These are phyloP conservation scores for Penicillium fuscoglaucum DNA, from an alignment of 2,329 filamentous ascomycete genomes.

Conservation along the genomic window DNA sequence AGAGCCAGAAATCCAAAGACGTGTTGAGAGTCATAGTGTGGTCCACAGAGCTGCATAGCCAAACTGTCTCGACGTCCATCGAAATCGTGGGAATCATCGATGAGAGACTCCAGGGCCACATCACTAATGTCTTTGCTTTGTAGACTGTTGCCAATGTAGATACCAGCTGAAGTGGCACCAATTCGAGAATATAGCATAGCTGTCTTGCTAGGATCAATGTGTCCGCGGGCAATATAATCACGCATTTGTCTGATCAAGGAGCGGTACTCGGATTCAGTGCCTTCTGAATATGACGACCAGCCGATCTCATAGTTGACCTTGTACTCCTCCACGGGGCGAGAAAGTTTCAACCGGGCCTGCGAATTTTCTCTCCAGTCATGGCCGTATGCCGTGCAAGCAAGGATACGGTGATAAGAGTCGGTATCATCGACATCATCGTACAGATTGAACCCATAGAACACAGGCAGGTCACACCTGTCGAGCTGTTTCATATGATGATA, in stretches of 20 bases:
- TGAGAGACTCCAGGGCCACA: slow-evolving; percentile 32
- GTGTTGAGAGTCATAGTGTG: slow-evolving; percentile 32
- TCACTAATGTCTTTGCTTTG: neutral
- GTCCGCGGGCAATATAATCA: slow-evolving; percentile 29
- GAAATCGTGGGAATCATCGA: slow-evolving; percentile 26
- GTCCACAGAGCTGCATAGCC: slow-evolving; percentile 42
- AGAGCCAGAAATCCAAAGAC: slow-evolving; percentile 37
- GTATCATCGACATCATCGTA: slow-evolving; percentile 37
- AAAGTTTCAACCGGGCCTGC: accelerated
- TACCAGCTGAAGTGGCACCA: neutral
- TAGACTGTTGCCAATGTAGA: neutral
- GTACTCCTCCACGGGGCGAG: neutral
- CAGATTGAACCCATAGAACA: slow-evolving; percentile 41
- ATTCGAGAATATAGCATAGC: neutral
- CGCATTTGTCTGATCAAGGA: slow-evolving; percentile 32
- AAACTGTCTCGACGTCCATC: slow-evolving; percentile 30
- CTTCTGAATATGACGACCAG: slow-evolving; percentile 26
- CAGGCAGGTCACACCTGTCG: slow-evolving; percentile 29
- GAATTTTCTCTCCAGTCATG: neutral
- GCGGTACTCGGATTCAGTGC: slow-evolving; percentile 22
- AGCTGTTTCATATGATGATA: slow-evolving; percentile 27
- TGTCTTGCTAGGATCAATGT: slow-evolving; percentile 21
- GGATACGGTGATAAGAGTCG: slow-evolving; percentile 31
- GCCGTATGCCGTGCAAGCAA: slow-evolving; percentile 33
- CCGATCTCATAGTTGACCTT: slow-evolving; percentile 20